Base-by-base conservation (phyloP, 371 early-diverging fungal species). In the Rozella allomycis region DNA sequence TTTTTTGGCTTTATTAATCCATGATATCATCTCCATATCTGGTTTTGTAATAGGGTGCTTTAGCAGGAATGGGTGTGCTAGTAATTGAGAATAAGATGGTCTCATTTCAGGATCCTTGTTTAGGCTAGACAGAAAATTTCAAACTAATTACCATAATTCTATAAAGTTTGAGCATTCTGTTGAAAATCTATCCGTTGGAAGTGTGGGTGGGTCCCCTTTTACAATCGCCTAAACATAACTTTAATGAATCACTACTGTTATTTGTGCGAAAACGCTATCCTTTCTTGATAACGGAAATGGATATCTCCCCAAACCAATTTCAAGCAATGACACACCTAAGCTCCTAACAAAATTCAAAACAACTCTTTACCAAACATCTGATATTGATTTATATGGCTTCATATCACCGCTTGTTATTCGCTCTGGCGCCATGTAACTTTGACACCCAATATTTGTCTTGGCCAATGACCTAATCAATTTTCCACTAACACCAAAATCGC, bases 341-440 rank as follows among this genome's bases (percentile, higher is more conserved):
- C n/a, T n/a, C n/a, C n/a, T n/a, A n/a, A n/a, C n/a, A n/a, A n/a
- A n/a, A n/a, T n/a, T n/a, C n/a, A n/a, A n/a, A n/a, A n/a, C n/a
- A n/a, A n/a, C n/a, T n/a, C n/a, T n/a, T 17, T 76, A 77, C 81
- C 81, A 82, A 7, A 82, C 70, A 47, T 82, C 83, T 12, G 81
- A 74, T 35, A 72, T 64, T 2, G 74, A 72, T 0, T 74, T 71
- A 42, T 78, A 78, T 3, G 58, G 42, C 17, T 57, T 53, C 3
- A 67, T 59, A 20, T 67, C 51, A 17, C 59, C 64, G 1, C 55
- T 49, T 19, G 41, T 54, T 25, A 78, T 78, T 31, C 81, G 72
- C 42, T 80, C 81, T 22, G 81, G 81, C 7, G 85, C 83, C 85
- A 88, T 84, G 45, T 86, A 88, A 45, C 76, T 74, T 50, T 84